A percentile compares a stretch with the other conserved stretches of the same genome.
Conservation (phyloP, 768 basidiomycete species). For the Phylloporus arenicola region DNA sequence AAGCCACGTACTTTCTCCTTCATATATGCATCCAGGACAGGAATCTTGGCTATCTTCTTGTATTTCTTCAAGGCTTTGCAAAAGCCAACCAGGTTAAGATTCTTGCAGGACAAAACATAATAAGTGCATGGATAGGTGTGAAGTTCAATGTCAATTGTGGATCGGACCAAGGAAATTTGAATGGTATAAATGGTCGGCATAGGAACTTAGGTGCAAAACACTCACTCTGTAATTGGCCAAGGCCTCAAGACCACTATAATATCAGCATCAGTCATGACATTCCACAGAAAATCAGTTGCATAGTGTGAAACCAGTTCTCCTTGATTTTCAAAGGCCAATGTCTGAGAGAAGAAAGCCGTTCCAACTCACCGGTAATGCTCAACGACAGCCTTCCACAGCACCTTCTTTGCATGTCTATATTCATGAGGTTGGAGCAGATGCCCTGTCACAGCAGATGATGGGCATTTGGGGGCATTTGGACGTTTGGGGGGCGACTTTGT, state of each 20-base stretch:
- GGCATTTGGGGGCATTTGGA: background rate
- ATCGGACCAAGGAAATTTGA: background rate
- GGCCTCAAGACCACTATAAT: slow-evolving; percentile 64
- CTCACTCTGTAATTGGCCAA: slow-evolving; percentile 83
- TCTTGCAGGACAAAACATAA: slow-evolving; percentile 34
- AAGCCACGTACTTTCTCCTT: slow-evolving; percentile 54
- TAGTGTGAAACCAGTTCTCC: background rate
- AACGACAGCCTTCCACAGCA: slow-evolving; percentile 74
- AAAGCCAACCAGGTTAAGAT: slow-evolving; percentile 87
- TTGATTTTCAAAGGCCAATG: background rate
- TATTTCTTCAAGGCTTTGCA: slow-evolving; percentile 84
- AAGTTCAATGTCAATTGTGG: background rate
- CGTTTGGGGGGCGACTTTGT: background rate
- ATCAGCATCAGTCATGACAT: slow-evolving; percentile 9
- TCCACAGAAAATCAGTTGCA: background rate
- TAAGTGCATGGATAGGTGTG: background rate
- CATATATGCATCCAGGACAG: slow-evolving; percentile 74
- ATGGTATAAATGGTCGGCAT: background rate
- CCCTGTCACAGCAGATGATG: background rate
- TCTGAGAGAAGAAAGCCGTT: background rate
- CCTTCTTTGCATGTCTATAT: slow-evolving; percentile 80
- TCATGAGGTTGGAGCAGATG: slow-evolving; percentile 57
- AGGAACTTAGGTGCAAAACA: background rate
- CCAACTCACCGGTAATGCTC: slow-evolving; percentile 71
- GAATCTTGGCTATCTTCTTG: slow-evolving; percentile 70